Percentiles rank a stretch among this genome's conserved stretches.
Evolutionary conservation across 495 filamentous ascomycete genomes (phyloP).

Genomic region (Chlorociboria aeruginascens): DNA sequence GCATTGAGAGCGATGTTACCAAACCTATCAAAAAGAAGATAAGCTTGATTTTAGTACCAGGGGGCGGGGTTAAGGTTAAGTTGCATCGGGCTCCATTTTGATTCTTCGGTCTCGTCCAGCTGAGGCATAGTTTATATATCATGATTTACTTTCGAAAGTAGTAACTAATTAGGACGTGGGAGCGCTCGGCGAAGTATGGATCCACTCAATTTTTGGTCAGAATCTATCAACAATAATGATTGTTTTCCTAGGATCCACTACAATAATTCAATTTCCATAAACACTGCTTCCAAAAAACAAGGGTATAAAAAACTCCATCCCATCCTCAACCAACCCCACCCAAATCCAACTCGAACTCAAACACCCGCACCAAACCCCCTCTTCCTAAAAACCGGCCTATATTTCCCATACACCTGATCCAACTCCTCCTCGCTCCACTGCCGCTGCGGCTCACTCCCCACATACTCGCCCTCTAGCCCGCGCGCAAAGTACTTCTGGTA

Average conservation of each 20-base stretch:
- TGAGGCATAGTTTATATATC: neutral
- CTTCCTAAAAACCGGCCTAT: conserved; percentile 3
- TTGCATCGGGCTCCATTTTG: conserved; percentile 4
- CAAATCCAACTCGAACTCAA: neutral
- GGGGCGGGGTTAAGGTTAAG: conserved; percentile 9
- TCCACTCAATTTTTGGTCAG: too few species aligned
- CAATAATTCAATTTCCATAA: too few species aligned
- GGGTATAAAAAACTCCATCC: neutral
- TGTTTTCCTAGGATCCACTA: too few species aligned
- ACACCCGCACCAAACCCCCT: conserved; percentile 1
- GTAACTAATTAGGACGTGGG: neutral
- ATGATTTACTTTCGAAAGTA: too few species aligned
- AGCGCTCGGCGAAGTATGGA: too few species aligned
- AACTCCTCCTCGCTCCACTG: conserved; percentile 17
- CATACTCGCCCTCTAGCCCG: conserved; percentile 9
- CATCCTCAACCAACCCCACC: neutral
- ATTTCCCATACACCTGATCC: conserved; percentile 9
- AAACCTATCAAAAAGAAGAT: conserved; percentile 9
- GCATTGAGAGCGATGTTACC: conserved; percentile 31
- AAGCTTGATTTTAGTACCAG: conserved; percentile 2
- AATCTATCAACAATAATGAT: too few species aligned
- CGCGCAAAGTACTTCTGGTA: conserved; percentile 19
- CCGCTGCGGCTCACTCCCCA: conserved; percentile 14
- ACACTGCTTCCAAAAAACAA: neutral
- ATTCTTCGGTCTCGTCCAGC: neutral